Conservation (phyloP, 1,284 basidiomycete species). For the Heterobasidion parviporum region DNA sequence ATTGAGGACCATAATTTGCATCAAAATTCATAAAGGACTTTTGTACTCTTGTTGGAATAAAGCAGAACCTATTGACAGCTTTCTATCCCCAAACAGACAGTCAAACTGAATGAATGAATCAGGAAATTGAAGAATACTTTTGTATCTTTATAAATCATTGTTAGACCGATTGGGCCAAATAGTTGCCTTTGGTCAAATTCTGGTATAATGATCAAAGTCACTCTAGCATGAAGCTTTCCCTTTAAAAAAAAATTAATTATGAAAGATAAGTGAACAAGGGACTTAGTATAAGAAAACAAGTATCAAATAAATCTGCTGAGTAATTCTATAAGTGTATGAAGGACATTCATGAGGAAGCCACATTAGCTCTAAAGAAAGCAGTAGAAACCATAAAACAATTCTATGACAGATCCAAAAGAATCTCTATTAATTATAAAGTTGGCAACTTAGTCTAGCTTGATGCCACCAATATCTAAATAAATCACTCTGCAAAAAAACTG, state of each 20-base stretch:
- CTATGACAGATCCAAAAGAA: neutral
- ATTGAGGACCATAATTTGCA: neutral
- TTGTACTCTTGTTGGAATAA: neutral
- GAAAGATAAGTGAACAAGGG: neutral
- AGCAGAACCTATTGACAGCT: neutral
- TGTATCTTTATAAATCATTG: conserved; percentile 20
- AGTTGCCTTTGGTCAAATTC: conserved; percentile 1
- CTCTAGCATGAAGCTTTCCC: neutral
- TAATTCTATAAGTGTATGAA: too few species aligned
- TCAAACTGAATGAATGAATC: conserved; percentile 26
- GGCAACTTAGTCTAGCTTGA: neutral
- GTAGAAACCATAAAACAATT: neutral
- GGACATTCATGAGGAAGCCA: too few species aligned
- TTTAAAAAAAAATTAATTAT: neutral
- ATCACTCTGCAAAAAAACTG: too few species aligned
- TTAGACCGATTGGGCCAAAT: conserved; percentile 28
- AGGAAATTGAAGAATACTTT: too few species aligned
- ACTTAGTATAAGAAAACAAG: neutral
- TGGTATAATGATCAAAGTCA: neutral
- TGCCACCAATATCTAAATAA: too few species aligned
- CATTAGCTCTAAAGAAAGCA: neutral
- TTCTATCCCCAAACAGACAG: conserved; percentile 19
- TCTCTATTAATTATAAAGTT: too few species aligned
- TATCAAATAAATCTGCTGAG: too few species aligned
- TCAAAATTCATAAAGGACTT: neutral